These are phyloP conservation scores for Linaria vulgaris DNA, from an alignment of 257 asterid genomes.

Conservation along the genomic window DNA sequence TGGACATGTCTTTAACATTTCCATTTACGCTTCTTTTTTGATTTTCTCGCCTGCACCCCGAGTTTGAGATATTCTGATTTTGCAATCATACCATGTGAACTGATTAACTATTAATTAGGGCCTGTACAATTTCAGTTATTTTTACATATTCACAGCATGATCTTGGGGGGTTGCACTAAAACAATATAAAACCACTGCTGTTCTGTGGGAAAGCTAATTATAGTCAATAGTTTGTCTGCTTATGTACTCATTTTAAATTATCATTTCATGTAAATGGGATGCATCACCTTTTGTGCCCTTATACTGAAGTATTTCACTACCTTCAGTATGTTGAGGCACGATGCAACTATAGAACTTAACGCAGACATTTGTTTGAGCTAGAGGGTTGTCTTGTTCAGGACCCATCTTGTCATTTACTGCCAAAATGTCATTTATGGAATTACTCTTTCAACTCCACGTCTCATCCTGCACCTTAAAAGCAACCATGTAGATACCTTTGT, in stretches of 20 bases:
- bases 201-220: not conserved
- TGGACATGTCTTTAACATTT: not conserved
- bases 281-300: not conserved
- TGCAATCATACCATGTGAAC: constrained; percentile 3
- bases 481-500: too few relatives aligned
- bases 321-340: not conserved
- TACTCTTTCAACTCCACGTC: too few relatives aligned
- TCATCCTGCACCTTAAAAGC: too few relatives aligned
- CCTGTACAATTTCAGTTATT: not conserved
- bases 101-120: not conserved
- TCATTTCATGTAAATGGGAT: not conserved
- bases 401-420: too few relatives aligned
- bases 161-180: constrained; percentile 21
- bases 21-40: constrained; percentile 3
- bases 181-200: not conserved
- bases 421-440: too few relatives aligned
- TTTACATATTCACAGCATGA: not conserved
- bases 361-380: too few relatives aligned
- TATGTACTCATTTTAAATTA: not conserved
- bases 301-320: not conserved
- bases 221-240: not conserved
- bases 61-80: not conserved
- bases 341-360: not conserved
- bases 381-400: too few relatives aligned
- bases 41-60: not conserved